phyloP scores from a whole-genome alignment of 495 filamentous ascomycete species.

The Thermochaetoides thermophila region DNA sequence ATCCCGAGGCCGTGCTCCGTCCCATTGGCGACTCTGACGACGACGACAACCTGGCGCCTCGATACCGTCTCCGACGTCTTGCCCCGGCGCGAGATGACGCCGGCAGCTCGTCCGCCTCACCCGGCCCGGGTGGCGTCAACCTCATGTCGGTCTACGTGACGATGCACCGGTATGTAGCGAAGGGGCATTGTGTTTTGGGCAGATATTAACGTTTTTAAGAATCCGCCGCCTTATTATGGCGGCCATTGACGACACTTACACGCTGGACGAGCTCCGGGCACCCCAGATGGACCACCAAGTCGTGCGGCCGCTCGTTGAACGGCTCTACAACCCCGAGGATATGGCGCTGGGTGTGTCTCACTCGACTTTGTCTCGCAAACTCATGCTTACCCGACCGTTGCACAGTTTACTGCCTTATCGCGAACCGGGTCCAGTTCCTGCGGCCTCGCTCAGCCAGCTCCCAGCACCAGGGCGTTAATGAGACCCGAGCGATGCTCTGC shows the following conservation, averaged over 20 bases:
- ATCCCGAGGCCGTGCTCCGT: conserved; percentile 11
- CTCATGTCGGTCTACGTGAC: conserved; percentile 29
- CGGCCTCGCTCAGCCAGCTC: conserved; percentile 39
- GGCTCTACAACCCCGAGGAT: conserved; percentile 42
- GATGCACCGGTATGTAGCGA: conserved; percentile 26
- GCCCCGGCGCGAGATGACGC: conserved; percentile 4
- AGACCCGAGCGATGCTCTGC: conserved; percentile 44
- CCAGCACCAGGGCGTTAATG: conserved; percentile 45
- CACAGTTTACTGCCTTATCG: conserved; percentile 46
- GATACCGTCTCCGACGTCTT: conserved; percentile 8
- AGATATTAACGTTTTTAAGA: conserved; percentile 1
- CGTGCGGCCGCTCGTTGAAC: conserved; percentile 44
- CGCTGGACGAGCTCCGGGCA: conserved; percentile 40
- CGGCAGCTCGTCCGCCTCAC: conserved; percentile 2
- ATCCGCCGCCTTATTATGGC: conserved; percentile 18
- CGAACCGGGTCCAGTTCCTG: conserved; percentile 48
- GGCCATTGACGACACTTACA: conserved; percentile 41
- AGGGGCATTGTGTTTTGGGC: no score
- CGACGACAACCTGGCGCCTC: conserved; percentile 10
- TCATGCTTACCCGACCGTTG: background rate
- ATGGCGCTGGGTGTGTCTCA: conserved; percentile 33
- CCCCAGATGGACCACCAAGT: conserved; percentile 43
- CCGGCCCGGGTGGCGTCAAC: conserved; percentile 2
- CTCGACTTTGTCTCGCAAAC: background rate
- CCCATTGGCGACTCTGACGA: conserved; percentile 4